A percentile compares a stretch with the other conserved stretches of the same genome.
phyloP scores from a whole-genome alignment of 495 filamentous ascomycete species.

The Tuber borchii region DNA sequence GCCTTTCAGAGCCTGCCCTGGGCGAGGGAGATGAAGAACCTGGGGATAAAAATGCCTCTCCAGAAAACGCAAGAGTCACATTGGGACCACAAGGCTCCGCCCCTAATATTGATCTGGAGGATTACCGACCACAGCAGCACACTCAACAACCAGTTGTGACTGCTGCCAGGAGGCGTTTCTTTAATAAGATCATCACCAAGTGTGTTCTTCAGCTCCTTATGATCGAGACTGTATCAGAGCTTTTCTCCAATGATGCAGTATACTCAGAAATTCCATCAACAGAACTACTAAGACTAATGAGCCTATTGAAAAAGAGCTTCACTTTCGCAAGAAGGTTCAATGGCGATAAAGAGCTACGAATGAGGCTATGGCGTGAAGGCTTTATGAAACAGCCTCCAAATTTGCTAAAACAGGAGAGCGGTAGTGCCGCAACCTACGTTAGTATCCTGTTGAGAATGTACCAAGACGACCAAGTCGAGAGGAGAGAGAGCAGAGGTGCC shows the following conservation, averaged over 20 bases:
- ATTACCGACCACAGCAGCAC: conserved; percentile 70
- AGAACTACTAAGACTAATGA: conserved; percentile 87
- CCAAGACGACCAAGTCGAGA: conserved; percentile 75
- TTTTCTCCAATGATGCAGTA: conserved; percentile 94
- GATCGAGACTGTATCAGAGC: conserved; percentile 97
- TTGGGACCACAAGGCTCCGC: conserved; percentile 28
- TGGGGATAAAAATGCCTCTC: conserved; percentile 27
- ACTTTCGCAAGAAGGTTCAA: conserved; percentile 96
- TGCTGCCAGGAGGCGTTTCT: conserved; percentile 85
- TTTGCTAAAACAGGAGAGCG: conserved; percentile 93
- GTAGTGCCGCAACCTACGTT: conserved; percentile 86
- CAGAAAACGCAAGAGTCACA: conserved; percentile 42
- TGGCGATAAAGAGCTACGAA: conserved; percentile 87
- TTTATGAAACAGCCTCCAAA: conserved; percentile 99
- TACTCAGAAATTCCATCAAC: conserved; percentile 84
- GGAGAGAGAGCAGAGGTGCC: conserved; percentile 65
- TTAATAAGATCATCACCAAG: conserved; percentile 99
- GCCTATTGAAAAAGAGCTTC: conserved; percentile 85
- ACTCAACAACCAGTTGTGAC: conserved; percentile 89
- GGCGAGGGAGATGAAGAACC: conserved; percentile 33
- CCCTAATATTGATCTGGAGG: conserved; percentile 62
- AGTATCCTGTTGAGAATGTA: conserved; percentile 95
- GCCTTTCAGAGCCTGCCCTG: conserved; percentile 42
- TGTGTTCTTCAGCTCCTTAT: conserved; percentile 95
- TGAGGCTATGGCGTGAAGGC: conserved; percentile 89